Conservation (phyloP, 2,329 filamentous ascomycete species). For the Exophiala aquamarina region DNA sequence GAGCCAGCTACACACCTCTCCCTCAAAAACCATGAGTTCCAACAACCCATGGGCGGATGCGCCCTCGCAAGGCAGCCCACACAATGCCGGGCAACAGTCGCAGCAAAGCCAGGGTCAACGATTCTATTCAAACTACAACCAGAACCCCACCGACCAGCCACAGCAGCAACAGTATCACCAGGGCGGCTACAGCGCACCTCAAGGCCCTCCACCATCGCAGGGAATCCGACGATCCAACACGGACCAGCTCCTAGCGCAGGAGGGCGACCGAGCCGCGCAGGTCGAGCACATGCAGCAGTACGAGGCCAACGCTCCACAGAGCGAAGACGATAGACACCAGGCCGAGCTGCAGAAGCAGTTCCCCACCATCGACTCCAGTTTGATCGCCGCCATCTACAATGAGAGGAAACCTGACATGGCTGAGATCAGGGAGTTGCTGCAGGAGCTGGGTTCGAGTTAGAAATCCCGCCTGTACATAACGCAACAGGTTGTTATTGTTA, state of each 20-base stretch:
- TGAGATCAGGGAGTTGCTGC: conserved; percentile 27
- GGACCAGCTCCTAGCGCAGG: conserved; percentile 20
- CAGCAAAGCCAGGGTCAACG: conserved; percentile 1
- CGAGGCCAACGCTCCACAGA: conserved; percentile 23
- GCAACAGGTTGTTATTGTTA: too few relatives aligned
- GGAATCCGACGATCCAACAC: conserved; percentile 20
- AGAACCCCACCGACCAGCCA: not conserved
- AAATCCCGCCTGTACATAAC: too few relatives aligned
- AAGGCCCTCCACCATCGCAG: conserved; percentile 9
- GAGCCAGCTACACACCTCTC: not conserved
- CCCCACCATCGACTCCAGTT: conserved; percentile 28
- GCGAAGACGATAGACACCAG: conserved; percentile 25
- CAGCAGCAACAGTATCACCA: conserved; percentile 15
- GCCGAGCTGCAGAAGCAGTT: conserved; percentile 28
- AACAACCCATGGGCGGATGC: conserved; percentile 24
- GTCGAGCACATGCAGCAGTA: conserved; percentile 29
- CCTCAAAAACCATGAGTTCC: conserved; percentile 13
- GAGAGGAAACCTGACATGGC: conserved; percentile 23
- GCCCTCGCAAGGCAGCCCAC: conserved; percentile 15
- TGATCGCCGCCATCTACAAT: conserved; percentile 30
- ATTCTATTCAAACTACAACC: not conserved
- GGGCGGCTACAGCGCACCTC: conserved; percentile 1
- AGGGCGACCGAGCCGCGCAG: conserved; percentile 25
- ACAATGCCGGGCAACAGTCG: conserved; percentile 13
- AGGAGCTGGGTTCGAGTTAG: conserved; percentile 22